Evolutionary conservation across 1,284 basidiomycete species (phyloP), one percentile per base, ranked within the genome.

Genomic region (Waitea zeae): DNA sequence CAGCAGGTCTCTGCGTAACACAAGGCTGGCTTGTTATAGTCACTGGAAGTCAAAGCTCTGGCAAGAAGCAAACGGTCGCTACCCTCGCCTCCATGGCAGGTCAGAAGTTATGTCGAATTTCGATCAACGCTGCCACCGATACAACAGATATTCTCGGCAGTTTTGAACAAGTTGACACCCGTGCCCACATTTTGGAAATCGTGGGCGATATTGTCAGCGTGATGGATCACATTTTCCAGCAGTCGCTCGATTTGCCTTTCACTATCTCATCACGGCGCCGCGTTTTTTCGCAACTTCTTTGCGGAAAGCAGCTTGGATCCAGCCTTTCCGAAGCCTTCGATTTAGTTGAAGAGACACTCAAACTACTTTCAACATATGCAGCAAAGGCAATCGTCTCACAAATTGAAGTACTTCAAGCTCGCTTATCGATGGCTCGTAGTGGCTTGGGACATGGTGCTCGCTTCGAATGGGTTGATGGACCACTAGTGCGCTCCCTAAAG

Each of bases 401-500:
- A 7, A 7, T n/a, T 7, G 24, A 26, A 9, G 7, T 15, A 3
- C 24, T 18, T 28, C 3, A 28, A 12, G 34, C 34, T 17, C 12
- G 17, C 4, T 33, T 40, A 17, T 41, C 39, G 12, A 44, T 49
- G 11, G 46, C 45, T 17, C n/a, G n/a, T n/a, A n/a, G n/a, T n/a
- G n/a, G n/a, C n/a, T n/a, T n/a, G n/a, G n/a, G n/a, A n/a, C n/a
- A n/a, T n/a, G n/a, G n/a, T n/a, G 77, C 80, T 13, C 68, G 72
- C 12, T 96, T 99, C 50, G 83, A 86, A 46, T 99, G 96, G 95
- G 66, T 89, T 7, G 93, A 99, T 49, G 95, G 95, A 1, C 87
- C 90, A n/a, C 64, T 99, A 13, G 65, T 97, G 18, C 67, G 64
- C 30, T 90, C 95, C 1, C 73, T 98, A 61, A 81, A 78, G 49